Base-by-base conservation (phyloP, 73 alveolate genomes). In the Tetrahymena borealis region DNA sequence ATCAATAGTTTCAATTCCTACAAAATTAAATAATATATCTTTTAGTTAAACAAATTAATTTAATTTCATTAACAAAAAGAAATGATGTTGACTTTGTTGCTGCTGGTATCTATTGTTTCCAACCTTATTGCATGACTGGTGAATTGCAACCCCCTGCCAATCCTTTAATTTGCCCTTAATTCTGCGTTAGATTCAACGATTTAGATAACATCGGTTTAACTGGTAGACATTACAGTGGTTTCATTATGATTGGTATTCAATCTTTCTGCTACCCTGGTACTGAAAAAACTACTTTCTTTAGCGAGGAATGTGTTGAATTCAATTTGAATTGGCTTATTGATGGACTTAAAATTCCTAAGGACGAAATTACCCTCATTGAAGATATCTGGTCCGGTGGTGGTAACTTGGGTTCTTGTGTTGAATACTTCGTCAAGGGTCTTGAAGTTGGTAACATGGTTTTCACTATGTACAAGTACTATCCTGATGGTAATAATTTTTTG, bases 331-430 rank as follows among this genome's bases (percentile, higher is more conserved):
- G 99, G 99, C 96, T 98, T 42, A 97, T 97, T 77, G 98, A 98
- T 32, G 99, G 96, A 94, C 95, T 98, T 92, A 98, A 98, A 32
- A 98, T 98, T 43, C 96, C 95, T 18, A 98, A 98, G 40, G 99
- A 98, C 79, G 99, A 98, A 92, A 98, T 98, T 90, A 98, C 99
- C 20, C 96, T 98, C 91, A 98, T 98, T 94, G 99, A 98, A 97
- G 99, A 98, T 96, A 99, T 98, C 77, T 98, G 99, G 99, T 99
- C 99, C 39, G 99, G 99, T 32, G 99, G 99, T 94, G 99, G 99
- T 40, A 98, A 98, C 95, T 96, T 98, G 42, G 99, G 99, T 28
- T 99, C 99, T 77, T 98, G 99, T 33, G 99, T 98, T 91, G 99
- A 98, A 96, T 98, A 98, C 91, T 98, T 98, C 95, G 98, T 98